Base-by-base conservation (phyloP, 2,329 filamentous ascomycete species). In the Pseudodiploospora longispora region DNA sequence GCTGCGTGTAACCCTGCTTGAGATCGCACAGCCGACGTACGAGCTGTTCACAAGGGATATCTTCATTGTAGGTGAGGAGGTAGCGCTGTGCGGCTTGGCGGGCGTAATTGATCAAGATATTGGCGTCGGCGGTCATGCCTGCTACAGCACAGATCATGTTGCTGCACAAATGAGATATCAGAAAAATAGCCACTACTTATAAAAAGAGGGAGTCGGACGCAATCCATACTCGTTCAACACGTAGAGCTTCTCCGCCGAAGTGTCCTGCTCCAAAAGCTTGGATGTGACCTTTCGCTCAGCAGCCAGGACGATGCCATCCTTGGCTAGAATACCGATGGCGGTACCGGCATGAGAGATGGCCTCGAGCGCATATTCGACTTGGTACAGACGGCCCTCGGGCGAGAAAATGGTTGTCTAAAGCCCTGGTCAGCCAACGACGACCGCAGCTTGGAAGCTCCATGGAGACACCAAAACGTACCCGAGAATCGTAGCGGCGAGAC, bases 61-160 rank as follows among this genome's bases (percentile, higher is more conserved):
- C 93, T 84, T 96, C 90, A 75, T 97, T 95, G 78, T 98, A 98
- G 59, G 91, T 98, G 55, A 95, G 82, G 65, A 98, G 91, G 72
- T 98, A 97, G 63, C 85, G 82, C 73, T 98, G 93, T 58, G 93
- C 93, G 59, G 87, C 86, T 79, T 95, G 88, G 58, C 93, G 89
- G 65, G 93, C 94, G 70, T 94, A 96, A 77, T 98, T 98, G 82
- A 98, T 98, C 66, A 98, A 88, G 68, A 98, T 98, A 75, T 98
- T 98, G 67, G 93, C 93, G 65, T 98, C 93, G 61, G 93, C 93
- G 38, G 90, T 98, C 91, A 98, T 97, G 63, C 93, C 93, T 59
- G 93, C 93, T 48, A 98, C 93, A 50, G 93, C 93, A 69, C 90
- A 96, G 70, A 98, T 97, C 94, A 98, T 98, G 76, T 98, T 98